phyloP scores from a whole-genome alignment of 75 land plant genomes.

The Picea glauca region DNA sequence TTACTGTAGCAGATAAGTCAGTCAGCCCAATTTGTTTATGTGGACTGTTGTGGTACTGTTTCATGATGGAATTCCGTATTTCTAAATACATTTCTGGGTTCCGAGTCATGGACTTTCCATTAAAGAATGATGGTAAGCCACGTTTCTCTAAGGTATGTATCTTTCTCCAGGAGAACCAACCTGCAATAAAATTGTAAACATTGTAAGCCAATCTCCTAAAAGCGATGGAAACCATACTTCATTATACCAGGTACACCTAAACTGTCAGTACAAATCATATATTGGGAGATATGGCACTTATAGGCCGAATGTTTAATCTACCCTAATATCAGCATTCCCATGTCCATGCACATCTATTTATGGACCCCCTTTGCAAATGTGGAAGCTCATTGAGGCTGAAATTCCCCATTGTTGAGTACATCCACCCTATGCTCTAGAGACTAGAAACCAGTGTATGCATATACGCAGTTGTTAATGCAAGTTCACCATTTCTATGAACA shows the following conservation, averaged over 20 bases:
- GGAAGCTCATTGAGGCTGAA: neutral
- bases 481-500: too few relatives aligned
- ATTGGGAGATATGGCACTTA: too few relatives aligned
- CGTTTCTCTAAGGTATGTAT: constrained; percentile 73
- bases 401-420: too few relatives aligned
- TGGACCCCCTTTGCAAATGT: neutral
- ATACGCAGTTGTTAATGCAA: too few relatives aligned
- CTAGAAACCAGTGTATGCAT: too few relatives aligned
- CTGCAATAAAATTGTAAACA: constrained; percentile 22
- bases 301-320: too few relatives aligned
- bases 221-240: neutral
- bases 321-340: too few relatives aligned
- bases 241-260: neutral
- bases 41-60: constrained; percentile 71
- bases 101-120: constrained; percentile 57
- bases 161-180: constrained; percentile 93
- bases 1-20: constrained; percentile 51
- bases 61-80: constrained; percentile 75
- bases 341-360: neutral
- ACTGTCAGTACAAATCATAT: too few relatives aligned
- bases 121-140: constrained; percentile 70
- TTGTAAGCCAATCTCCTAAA: neutral
- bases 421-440: neutral
- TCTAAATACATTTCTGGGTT: constrained; percentile 73
- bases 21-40: constrained; percentile 45